These are phyloP conservation scores for Annulohypoxylon truncatum DNA, from an alignment of 2,329 filamentous ascomycete species.

Conservation along the genomic window DNA sequence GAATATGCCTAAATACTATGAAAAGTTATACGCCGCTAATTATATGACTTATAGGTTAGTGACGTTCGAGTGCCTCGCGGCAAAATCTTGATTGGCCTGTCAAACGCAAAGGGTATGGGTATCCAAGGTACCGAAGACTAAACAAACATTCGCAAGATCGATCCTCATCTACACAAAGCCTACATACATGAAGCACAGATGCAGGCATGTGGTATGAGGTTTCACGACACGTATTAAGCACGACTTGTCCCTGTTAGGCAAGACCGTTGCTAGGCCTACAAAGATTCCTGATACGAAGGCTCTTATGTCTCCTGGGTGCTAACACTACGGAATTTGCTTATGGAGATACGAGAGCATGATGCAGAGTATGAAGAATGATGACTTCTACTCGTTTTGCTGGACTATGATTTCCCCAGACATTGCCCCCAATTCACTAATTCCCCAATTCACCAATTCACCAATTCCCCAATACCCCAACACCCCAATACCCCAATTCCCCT, in stretches of 20 bases:
- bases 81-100: slow-evolving; percentile 57
- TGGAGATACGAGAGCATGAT: neutral
- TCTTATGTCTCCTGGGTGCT: no score
- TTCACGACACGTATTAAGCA: neutral
- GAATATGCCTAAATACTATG: neutral
- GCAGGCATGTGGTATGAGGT: neutral
- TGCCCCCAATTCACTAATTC: neutral
- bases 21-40: slow-evolving; percentile 27
- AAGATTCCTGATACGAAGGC: neutral
- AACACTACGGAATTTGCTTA: neutral
- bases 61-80: slow-evolving; percentile 56
- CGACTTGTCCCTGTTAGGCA: neutral
- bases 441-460: neutral
- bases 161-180: neutral
- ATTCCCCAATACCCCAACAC: neutral
- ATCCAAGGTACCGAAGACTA: slow-evolving; percentile 54
- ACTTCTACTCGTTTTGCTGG: neutral
- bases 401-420: neutral
- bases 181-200: neutral
- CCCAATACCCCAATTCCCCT: neutral
- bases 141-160: neutral
- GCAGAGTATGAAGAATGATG: neutral
- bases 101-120: slow-evolving; percentile 57
- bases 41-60: slow-evolving; percentile 45
- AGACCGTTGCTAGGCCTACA: neutral